phyloP scores from a whole-genome alignment of 2,329 filamentous ascomycete species.

The Ophiostoma triangulosporum region DNA sequence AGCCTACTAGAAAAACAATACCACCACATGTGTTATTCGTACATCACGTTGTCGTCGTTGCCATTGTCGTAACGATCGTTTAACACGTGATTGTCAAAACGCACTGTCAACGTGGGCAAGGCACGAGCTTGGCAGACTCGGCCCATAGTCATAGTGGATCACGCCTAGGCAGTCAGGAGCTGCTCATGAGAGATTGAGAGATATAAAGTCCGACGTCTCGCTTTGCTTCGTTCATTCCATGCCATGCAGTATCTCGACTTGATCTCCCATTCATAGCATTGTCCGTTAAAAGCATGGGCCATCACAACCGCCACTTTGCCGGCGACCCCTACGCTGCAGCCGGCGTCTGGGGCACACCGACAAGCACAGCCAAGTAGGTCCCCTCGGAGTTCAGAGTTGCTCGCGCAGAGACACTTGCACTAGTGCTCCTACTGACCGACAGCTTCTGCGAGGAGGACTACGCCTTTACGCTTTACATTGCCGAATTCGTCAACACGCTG shows the following conservation, averaged over 20 bases:
- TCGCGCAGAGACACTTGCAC: too few relatives aligned
- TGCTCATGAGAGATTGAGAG: too few relatives aligned
- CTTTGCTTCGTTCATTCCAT: too few relatives aligned
- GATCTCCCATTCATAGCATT: too few relatives aligned
- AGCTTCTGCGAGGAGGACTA: constrained; percentile 36
- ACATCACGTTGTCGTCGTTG: too few relatives aligned
- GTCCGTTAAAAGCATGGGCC: constrained; percentile 18
- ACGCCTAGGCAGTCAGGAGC: not conserved
- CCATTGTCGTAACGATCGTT: too few relatives aligned
- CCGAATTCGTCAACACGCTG: constrained; percentile 39
- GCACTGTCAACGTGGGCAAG: not conserved
- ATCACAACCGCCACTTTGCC: constrained; percentile 18
- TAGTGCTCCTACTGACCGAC: too few relatives aligned
- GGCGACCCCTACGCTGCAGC: constrained; percentile 17
- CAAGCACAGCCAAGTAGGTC: constrained; percentile 21
- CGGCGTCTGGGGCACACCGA: constrained; percentile 20
- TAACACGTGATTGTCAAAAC: not conserved
- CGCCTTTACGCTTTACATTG: constrained; percentile 35
- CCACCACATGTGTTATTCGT: too few relatives aligned
- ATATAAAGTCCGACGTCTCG: too few relatives aligned
- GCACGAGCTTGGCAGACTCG: not conserved
- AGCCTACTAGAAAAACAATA: too few relatives aligned
- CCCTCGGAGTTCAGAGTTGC: too few relatives aligned
- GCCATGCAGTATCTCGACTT: not conserved
- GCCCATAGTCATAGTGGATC: not conserved